Base-by-base conservation (phyloP, 805 yeast species). In the Pichia eremophila region DNA sequence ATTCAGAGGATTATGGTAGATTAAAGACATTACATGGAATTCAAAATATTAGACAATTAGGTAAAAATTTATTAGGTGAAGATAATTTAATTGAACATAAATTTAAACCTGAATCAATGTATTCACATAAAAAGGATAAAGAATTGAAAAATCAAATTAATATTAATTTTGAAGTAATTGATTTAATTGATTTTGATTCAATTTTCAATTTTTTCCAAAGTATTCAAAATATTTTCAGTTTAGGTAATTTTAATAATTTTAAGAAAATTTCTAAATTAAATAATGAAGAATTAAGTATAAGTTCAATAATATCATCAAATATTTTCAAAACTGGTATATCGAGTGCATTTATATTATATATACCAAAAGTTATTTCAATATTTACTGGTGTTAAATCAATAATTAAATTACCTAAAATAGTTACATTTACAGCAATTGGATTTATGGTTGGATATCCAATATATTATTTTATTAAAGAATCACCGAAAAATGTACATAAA, bases 401-500 rank as follows among this genome's bases (percentile, higher is more conserved):
- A 3, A 57, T 66, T 1, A 50, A 51, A 36, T 47, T 50, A 38
- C 71, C 65, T 8, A 47, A 54, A 27, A 52, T 53, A 31, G 66
- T 67, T 8, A 73, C 74, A 0, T 61, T 60, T 25, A 60, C 60
- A 2, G 48, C 62, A 5, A 27, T 60, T 29, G 57, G 56, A 15
- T 49, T 55, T n/a, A 54, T 71, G 7, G 72, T 75, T 27, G 65
- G 63, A 9, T 39, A 61, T 39, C 67, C 68, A 12, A 48, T 55
- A 8, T 61, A 60, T 39, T 88, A 85, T 57, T 61, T 89, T 48
- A 68, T 88, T 18, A 71, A 73, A 50, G 98, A 93, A 63, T 78
- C 95, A 14, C 97, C 97, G 3, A 78, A 83, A 56, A 95, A 97
- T 0, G 79, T 87, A 56, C 95, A 96, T 18, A 72, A 88, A 54